Conservation (phyloP, 768 basidiomycete species). For the Tephrocybe rancida region DNA sequence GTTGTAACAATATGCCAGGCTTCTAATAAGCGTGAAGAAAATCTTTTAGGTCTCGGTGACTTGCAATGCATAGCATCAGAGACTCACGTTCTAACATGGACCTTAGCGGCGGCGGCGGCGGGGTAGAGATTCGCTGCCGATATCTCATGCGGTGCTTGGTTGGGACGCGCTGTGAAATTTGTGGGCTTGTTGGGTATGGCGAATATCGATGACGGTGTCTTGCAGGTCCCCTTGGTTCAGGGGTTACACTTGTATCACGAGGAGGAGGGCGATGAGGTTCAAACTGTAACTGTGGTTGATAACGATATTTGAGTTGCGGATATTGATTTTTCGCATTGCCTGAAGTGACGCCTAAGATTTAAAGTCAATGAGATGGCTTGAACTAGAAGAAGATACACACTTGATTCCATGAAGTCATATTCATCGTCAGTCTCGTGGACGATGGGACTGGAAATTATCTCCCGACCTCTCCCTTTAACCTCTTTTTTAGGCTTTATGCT, state of each 20-base stretch:
- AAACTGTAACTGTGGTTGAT: conserved; percentile 6
- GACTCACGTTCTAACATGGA: conserved; percentile 71
- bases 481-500: conserved; percentile 22
- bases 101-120: conserved; percentile 36
- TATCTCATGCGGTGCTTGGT: conserved; percentile 6
- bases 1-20: conserved; percentile 71
- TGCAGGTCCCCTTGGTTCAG: background rate
- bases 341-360: background rate
- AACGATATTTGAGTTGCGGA: conserved; percentile 10
- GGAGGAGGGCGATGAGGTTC: conserved; percentile 5
- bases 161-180: conserved; percentile 8
- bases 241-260: conserved; percentile 3
- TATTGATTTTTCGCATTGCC: conserved; percentile 14
- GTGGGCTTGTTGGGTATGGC: conserved; percentile 29
- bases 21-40: conserved; percentile 41
- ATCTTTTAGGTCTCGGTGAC: conserved; percentile 2
- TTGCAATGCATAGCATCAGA: background rate
- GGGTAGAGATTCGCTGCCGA: conserved; percentile 21
- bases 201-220: conserved; percentile 33
- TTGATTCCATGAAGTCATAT: conserved; percentile 8
- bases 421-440: conserved; percentile 17
- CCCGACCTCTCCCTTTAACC: conserved; percentile 20
- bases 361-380: background rate
- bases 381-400: conserved; percentile 6
- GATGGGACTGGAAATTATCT: conserved; percentile 8